Evolutionary conservation across 805 yeast species (phyloP).

Genomic region (Cyberlindnera samutprakarnensis): DNA sequence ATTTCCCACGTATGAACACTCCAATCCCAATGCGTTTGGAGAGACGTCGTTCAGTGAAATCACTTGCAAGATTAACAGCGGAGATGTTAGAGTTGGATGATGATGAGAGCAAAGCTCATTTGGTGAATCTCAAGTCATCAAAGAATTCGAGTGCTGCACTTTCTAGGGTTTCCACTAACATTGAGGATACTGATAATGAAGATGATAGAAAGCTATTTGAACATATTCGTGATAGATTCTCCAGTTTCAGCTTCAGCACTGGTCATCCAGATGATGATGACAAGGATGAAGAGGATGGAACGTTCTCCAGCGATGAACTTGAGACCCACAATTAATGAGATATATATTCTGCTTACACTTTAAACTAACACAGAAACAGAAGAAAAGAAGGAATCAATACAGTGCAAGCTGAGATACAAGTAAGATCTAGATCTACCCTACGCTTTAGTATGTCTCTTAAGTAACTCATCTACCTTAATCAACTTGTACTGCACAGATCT

Average conservation of each 20-base stretch:
- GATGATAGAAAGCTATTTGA: slow-evolving; percentile 27
- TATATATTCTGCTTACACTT: background rate
- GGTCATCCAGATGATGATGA: slow-evolving; percentile 8
- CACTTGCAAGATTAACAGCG: slow-evolving; percentile 60
- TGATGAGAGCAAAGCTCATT: slow-evolving; percentile 38
- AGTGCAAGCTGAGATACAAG: no score
- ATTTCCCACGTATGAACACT: slow-evolving; percentile 20
- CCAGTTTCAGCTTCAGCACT: slow-evolving; percentile 20
- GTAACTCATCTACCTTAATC: no score
- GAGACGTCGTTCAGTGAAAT: slow-evolving; percentile 70
- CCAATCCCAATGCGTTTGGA: slow-evolving; percentile 47
- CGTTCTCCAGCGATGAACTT: slow-evolving; percentile 47
- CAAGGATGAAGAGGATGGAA: slow-evolving; percentile 26
- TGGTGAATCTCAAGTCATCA: slow-evolving; percentile 15
- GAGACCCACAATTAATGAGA: slow-evolving; percentile 34
- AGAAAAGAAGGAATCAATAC: no score
- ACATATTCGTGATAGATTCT: slow-evolving; percentile 37
- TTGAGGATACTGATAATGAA: slow-evolving; percentile 13
- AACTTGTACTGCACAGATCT: no score
- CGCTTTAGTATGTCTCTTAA: no score
- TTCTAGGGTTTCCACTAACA: slow-evolving; percentile 9
- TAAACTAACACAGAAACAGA: background rate
- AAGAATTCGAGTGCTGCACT: slow-evolving; percentile 12
- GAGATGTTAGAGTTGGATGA: slow-evolving; percentile 59
- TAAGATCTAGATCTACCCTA: no score